These are phyloP conservation scores for Mercurialis annua DNA, from an alignment of 345 rosid species.

Conservation along the genomic window DNA sequence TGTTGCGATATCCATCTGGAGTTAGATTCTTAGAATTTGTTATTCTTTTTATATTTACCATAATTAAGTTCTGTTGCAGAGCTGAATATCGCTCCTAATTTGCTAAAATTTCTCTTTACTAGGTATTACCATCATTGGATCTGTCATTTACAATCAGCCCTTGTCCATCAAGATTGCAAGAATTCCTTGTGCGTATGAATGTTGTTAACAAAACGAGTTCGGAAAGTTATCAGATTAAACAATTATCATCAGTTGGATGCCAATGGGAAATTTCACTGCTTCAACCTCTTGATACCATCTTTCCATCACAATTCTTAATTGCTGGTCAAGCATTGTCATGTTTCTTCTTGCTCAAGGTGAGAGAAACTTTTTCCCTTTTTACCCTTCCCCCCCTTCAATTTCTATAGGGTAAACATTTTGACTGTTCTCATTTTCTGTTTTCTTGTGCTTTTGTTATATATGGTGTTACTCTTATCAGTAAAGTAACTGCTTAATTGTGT, in stretches of 20 bases:
- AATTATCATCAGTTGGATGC: slow-evolving; percentile 70
- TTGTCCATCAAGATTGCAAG: slow-evolving; percentile 70
- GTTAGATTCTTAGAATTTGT: slow-evolving; percentile 5
- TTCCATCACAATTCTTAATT: slow-evolving; percentile 56
- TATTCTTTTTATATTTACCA: background rate
- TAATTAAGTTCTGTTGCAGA: background rate
- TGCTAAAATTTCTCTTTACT: slow-evolving; percentile 13
- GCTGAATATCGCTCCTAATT: background rate
- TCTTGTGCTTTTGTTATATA: background rate
- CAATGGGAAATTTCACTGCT: slow-evolving; percentile 84
- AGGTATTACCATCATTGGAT: slow-evolving; percentile 84
- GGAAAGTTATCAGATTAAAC: slow-evolving; percentile 70
- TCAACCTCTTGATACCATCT: slow-evolving; percentile 58
- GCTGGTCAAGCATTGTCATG: slow-evolving; percentile 85
- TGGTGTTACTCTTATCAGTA: background rate
- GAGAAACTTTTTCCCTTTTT: background rate
- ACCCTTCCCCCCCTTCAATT: background rate
- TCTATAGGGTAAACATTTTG: background rate
- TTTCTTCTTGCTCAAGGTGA: slow-evolving; percentile 85
- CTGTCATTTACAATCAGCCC: slow-evolving; percentile 74
- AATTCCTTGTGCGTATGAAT: slow-evolving; percentile 83
- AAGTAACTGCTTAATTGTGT: background rate
- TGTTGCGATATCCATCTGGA: background rate
- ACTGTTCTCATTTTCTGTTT: background rate
- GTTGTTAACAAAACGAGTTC: slow-evolving; percentile 68